A percentile compares a stretch with the other conserved stretches of the same genome.
Evolutionary conservation across 176 grass and related monocot genomes (phyloP).

Genomic region (Lolium multiflorum): DNA sequence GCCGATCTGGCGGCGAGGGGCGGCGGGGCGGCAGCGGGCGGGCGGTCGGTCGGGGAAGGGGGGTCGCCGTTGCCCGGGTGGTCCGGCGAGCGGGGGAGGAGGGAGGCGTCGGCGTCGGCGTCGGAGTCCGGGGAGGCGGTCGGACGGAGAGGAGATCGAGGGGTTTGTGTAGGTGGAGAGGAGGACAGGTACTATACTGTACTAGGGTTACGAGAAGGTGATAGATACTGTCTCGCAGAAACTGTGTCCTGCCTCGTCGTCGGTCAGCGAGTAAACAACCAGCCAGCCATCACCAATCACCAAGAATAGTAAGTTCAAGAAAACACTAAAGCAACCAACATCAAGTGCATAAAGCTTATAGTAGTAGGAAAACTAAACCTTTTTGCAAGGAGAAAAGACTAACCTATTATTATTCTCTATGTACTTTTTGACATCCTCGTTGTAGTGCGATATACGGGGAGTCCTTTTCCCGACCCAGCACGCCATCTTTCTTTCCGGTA

Average conservation of each 20-base stretch:
- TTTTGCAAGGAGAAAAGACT: too few relatives aligned
- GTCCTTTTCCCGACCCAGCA: too few relatives aligned
- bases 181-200: neutral
- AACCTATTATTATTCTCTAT: too few relatives aligned
- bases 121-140: neutral
- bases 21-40: neutral
- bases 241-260: neutral
- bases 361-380: too few relatives aligned
- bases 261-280: neutral
- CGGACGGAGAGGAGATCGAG: neutral
- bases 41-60: neutral
- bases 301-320: neutral
- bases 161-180: slow-evolving; percentile 15
- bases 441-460: too few relatives aligned
- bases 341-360: too few relatives aligned
- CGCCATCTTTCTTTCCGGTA: too few relatives aligned
- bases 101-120: neutral
- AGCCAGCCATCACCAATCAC: neutral
- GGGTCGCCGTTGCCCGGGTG: neutral
- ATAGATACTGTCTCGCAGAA: neutral
- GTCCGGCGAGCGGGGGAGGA: neutral
- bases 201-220: neutral
- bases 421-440: too few relatives aligned
- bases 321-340: too few relatives aligned
- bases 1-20: neutral